phyloP scores from a whole-genome alignment of 75 land plant genomes.

The Adiantum capillusveneris region DNA sequence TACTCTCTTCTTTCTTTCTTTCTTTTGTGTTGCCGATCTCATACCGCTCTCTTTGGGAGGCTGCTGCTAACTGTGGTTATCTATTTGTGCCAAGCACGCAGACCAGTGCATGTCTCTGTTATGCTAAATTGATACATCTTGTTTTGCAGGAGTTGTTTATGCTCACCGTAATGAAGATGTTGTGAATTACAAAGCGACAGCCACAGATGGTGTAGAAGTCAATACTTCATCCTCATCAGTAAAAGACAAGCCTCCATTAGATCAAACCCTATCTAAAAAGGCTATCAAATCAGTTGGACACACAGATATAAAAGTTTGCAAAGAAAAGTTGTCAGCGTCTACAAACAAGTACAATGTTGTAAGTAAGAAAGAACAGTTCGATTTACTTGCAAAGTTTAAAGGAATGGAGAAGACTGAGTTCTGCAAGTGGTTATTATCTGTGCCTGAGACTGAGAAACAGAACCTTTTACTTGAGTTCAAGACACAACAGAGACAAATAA shows the following conservation, averaged over 20 bases:
- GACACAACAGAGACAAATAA: no score
- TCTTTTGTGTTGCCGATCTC: no score
- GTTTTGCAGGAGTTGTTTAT: slow-evolving; percentile 73
- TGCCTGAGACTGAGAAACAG: slow-evolving; percentile 25
- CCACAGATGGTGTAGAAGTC: background rate
- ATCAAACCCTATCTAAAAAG: background rate
- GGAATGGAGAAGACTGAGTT: slow-evolving; percentile 63
- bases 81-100: no score
- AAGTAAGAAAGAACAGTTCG: slow-evolving; percentile 19
- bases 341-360: background rate
- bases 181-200: slow-evolving; percentile 42
- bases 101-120: no score
- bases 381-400: slow-evolving; percentile 40
- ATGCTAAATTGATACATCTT: no score
- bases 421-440: slow-evolving; percentile 72
- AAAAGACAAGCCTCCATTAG: no score
- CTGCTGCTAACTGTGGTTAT: no score
- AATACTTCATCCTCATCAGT: no score
- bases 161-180: slow-evolving; percentile 90
- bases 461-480: slow-evolving; percentile 40
- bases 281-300: background rate
- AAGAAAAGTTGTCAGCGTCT: slow-evolving; percentile 15
- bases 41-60: no score
- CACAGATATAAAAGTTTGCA: slow-evolving; percentile 9
- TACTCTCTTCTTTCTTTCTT: no score